Evolutionary conservation across 208 protist genomes (phyloP).

Genomic region (Phytomonas francai): DNA sequence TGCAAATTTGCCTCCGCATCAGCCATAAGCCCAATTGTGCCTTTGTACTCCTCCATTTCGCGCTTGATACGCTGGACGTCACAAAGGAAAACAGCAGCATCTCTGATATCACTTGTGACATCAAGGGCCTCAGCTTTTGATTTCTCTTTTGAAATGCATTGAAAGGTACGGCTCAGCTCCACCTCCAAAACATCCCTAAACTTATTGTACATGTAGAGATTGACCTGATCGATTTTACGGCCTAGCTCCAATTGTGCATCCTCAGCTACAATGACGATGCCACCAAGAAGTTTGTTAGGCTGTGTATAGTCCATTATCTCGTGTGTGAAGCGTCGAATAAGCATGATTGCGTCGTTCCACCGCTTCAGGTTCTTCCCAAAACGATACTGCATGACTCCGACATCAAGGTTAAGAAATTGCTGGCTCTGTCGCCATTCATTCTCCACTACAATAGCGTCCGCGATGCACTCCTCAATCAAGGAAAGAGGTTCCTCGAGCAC

Average conservation of each 20-base stretch:
- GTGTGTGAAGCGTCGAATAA: conserved; percentile 56
- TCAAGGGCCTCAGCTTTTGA: conserved; percentile 74
- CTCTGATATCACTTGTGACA: conserved; percentile 81
- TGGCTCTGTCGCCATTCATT: conserved; percentile 77
- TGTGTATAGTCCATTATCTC: conserved; percentile 84
- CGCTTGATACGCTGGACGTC: conserved; percentile 67
- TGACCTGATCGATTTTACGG: conserved; percentile 74
- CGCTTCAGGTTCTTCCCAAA: conserved; percentile 65
- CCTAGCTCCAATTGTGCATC: conserved; percentile 82
- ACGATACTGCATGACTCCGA: conserved; percentile 73
- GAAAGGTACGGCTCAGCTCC: conserved; percentile 46
- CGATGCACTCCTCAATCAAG: conserved; percentile 73
- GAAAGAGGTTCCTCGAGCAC: conserved; percentile 52
- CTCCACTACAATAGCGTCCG: conserved; percentile 66
- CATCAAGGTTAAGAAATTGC: conserved; percentile 77
- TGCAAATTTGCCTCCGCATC: conserved; percentile 84
- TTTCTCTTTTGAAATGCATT: conserved; percentile 45
- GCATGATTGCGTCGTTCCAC: conserved; percentile 55
- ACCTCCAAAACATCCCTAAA: conserved; percentile 77
- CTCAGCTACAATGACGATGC: conserved; percentile 75
- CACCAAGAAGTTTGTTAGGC: conserved; percentile 77
- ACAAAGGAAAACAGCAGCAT: conserved; percentile 62
- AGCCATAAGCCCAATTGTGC: conserved; percentile 60
- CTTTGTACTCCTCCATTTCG: conserved; percentile 38
- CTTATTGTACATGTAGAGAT: conserved; percentile 65